A percentile compares a stretch with the other conserved stretches of the same genome.
These are phyloP conservation scores for Leishmania guyanensis DNA, from an alignment of 208 protist genomes.

Conservation along the genomic window DNA sequence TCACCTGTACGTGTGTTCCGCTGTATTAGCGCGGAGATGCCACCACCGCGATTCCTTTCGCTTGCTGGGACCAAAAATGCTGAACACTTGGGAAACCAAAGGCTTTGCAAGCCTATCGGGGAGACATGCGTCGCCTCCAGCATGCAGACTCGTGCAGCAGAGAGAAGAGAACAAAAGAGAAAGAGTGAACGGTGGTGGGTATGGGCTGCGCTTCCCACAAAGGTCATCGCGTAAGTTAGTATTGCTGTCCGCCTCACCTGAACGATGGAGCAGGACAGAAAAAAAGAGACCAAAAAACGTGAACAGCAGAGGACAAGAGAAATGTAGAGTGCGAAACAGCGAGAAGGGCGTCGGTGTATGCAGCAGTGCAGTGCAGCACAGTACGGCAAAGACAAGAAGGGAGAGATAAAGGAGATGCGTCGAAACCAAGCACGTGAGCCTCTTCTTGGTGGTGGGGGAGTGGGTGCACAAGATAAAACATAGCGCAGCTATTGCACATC, in stretches of 20 bases:
- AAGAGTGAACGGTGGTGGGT: no score
- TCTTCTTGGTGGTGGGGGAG: not conserved
- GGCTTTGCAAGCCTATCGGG: not conserved
- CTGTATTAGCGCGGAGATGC: not conserved
- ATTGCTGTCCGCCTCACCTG: not conserved
- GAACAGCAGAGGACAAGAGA: not conserved
- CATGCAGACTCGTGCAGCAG: not conserved
- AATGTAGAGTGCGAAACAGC: not conserved
- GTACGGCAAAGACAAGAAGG: not conserved
- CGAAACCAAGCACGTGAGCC: not conserved
- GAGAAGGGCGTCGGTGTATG: not conserved
- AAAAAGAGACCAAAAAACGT: not conserved
- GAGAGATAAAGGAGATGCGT: not conserved
- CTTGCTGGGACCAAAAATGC: not conserved
- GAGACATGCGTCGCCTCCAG: not conserved
- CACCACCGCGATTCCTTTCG: not conserved
- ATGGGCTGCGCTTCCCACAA: not conserved
- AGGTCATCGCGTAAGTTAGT: not conserved
- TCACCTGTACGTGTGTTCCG: not conserved
- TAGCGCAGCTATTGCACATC: not conserved
- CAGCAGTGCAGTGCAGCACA: not conserved
- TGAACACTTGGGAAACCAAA: not conserved
- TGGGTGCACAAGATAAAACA: not conserved
- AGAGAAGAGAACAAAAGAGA: not conserved
- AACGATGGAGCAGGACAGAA: not conserved